Base-by-base conservation (phyloP, 495 filamentous ascomycete genomes). In the Podospora pseudopauciseta region DNA sequence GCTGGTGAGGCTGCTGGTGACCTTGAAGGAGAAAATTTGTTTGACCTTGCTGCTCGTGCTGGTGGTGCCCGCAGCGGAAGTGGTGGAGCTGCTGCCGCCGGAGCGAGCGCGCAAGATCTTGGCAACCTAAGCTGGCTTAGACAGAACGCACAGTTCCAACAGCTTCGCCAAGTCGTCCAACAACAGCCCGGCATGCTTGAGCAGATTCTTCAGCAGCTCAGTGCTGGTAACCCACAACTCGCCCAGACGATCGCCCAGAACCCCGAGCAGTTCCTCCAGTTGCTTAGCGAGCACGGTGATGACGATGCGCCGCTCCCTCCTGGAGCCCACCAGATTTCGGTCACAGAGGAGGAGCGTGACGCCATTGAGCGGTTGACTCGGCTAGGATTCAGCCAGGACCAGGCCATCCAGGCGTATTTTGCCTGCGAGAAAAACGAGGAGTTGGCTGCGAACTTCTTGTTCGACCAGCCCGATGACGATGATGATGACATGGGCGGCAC, bases 391-490 rank as follows among this genome's bases (percentile, higher is more conserved):
- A 87, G 93, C 64, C 89, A 94, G 32, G 94, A 98, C 73, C 86
- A 90, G 71, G 96, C 94, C 57, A 97, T 99, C 76, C 95, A 99
- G 82, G 95, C 95, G 15, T 99, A 98, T 82, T 98, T 99, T 77
- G 95, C 95, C 6, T 99, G 95, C 78, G 95, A 99, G 80, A 99
- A 98, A 85, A 97, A 99, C 78, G 95, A 99, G 79, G 95, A 99
- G 77, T 83, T 98, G 49, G 94, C 95, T 3, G 95, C 95, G 34
- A 99, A 99, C 76, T 97, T 97, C 80, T 84, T 99, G 64, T 99
- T 99, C 75, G 95, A 99, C 71, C 92, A 97, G 77, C 93, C 94
- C 1, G 92, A 95, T 67, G 95, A 98, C 32, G 90, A 90, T 44
- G 91, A 93, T 16, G 72, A 76, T 6, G 71, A 77, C 55, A 63